phyloP scores from a whole-genome alignment of 2,329 filamentous ascomycete genomes.

The Fusarium sp. region DNA sequence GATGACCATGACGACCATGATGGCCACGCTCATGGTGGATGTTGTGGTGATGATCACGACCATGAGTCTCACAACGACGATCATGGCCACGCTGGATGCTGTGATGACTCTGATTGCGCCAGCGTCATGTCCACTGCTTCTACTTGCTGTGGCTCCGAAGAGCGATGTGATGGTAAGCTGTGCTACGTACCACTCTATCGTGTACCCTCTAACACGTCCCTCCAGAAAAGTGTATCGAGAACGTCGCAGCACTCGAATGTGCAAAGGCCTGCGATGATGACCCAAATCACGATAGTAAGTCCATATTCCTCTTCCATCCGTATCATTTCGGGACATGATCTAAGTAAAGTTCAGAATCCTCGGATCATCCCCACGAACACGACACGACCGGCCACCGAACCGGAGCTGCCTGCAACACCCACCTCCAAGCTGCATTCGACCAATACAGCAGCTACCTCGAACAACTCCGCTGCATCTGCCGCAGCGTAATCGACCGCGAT shows the following conservation, averaged over 20 bases:
- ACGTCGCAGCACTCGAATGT: slow-evolving; percentile 22
- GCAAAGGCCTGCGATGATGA: slow-evolving; percentile 20
- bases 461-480: slow-evolving; percentile 51
- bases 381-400: neutral
- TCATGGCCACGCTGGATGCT: neutral
- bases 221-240: slow-evolving; percentile 24
- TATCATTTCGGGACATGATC: neutral
- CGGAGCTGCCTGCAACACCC: slow-evolving; percentile 44
- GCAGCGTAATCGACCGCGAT: slow-evolving; percentile 45
- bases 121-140: neutral
- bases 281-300: slow-evolving; percentile 17
- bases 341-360: neutral
- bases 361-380: slow-evolving; percentile 8
- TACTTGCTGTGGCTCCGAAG: neutral
- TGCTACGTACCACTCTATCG: neutral
- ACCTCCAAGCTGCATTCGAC: slow-evolving; percentile 47
- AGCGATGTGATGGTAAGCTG: neutral
- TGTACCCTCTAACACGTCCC: neutral
- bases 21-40: neutral
- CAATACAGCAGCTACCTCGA: slow-evolving; percentile 50
- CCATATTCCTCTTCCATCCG: neutral
- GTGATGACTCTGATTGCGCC: neutral
- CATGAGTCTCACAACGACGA: neutral
- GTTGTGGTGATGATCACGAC: neutral
- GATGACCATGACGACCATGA: neutral